A percentile compares a stretch with the other conserved stretches of the same genome.
These are phyloP conservation scores for Pyricularia sp. DNA, from an alignment of 2,329 filamentous ascomycete genomes.

Conservation along the genomic window DNA sequence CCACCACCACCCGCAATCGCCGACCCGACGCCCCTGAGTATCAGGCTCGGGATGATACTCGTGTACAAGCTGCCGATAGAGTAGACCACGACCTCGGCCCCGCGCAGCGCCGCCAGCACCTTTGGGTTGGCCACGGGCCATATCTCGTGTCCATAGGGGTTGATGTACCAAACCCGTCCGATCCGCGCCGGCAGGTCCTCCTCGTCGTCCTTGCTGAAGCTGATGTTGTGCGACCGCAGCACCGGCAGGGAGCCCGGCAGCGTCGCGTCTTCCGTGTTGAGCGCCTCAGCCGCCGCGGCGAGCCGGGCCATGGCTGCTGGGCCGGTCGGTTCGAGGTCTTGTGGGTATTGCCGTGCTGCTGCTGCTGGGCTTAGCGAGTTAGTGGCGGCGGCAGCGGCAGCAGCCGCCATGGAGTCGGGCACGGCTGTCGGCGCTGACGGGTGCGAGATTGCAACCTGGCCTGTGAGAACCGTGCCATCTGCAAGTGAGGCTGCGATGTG, in stretches of 20 bases:
- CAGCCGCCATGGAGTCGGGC: slow-evolving; percentile 20
- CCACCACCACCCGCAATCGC: slow-evolving; percentile 45
- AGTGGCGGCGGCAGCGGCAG: background rate
- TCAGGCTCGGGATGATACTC: slow-evolving; percentile 72
- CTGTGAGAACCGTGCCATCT: slow-evolving; percentile 71
- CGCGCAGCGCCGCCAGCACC: slow-evolving; percentile 58
- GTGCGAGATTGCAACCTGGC: slow-evolving; percentile 89
- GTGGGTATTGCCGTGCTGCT: slow-evolving; percentile 4
- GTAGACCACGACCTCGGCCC: slow-evolving; percentile 67
- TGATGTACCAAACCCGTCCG: slow-evolving; percentile 89
- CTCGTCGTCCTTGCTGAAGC: slow-evolving; percentile 67
- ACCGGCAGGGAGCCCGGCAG: slow-evolving; percentile 73
- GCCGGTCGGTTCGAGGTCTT: slow-evolving; percentile 9
- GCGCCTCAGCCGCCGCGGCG: slow-evolving; percentile 24
- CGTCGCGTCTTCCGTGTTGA: slow-evolving; percentile 67
- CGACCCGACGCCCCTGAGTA: slow-evolving; percentile 65
- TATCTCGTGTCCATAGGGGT: slow-evolving; percentile 96
- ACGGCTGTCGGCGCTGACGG: slow-evolving; percentile 57
- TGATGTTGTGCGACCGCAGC: slow-evolving; percentile 70
- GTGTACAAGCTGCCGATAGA: slow-evolving; percentile 94
- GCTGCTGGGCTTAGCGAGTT: slow-evolving; percentile 1
- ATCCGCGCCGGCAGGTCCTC: slow-evolving; percentile 72
- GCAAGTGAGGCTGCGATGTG: slow-evolving; percentile 80
- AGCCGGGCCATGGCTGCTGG: slow-evolving; percentile 14
- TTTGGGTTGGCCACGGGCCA: slow-evolving; percentile 74